A percentile compares a stretch with the other conserved stretches of the same genome.
phyloP scores from a whole-genome alignment of 2,329 filamentous ascomycete species.

The Zarea fungicola region DNA sequence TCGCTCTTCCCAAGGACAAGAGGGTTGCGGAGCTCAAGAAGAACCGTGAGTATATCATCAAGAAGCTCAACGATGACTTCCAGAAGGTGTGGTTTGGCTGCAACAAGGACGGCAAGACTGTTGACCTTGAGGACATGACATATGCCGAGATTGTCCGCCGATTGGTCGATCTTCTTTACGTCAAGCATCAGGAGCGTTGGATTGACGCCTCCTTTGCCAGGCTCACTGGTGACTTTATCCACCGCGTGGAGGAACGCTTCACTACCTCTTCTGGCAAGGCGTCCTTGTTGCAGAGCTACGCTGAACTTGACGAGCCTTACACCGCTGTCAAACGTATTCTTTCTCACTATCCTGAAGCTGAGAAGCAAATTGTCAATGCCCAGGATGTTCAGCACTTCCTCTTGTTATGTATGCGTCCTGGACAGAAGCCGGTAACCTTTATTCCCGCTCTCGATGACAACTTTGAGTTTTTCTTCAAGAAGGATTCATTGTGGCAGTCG shows the following conservation, averaged over 20 bases:
- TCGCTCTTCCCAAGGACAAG: slow-evolving; percentile 92
- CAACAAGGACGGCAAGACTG: slow-evolving; percentile 72
- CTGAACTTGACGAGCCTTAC: slow-evolving; percentile 80
- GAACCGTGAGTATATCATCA: slow-evolving; percentile 84
- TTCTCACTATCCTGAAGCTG: slow-evolving; percentile 76
- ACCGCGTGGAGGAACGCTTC: slow-evolving; percentile 94
- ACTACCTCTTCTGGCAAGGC: slow-evolving; percentile 64
- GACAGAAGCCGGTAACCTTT: slow-evolving; percentile 95
- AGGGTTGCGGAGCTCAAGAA: slow-evolving; percentile 82
- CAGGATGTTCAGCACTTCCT: slow-evolving; percentile 98
- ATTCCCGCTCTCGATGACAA: slow-evolving; percentile 93
- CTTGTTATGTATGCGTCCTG: slow-evolving; percentile 81
- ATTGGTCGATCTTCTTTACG: slow-evolving; percentile 85
- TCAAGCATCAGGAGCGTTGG: slow-evolving; percentile 87
- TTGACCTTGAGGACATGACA: slow-evolving; percentile 93
- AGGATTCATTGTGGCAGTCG: slow-evolving; percentile 98
- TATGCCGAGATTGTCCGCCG: slow-evolving; percentile 83
- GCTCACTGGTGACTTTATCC: slow-evolving; percentile 91
- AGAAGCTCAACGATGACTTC: slow-evolving; percentile 93
- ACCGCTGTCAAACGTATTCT: slow-evolving; percentile 73
- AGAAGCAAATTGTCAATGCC: slow-evolving; percentile 90
- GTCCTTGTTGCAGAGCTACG: slow-evolving; percentile 84
- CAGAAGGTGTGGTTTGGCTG: slow-evolving; percentile 96
- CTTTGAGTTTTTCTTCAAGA: slow-evolving; percentile 99
- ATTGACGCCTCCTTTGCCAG: slow-evolving; percentile 79